These are phyloP conservation scores for Candida mesenterica DNA, from an alignment of 1,139 yeast genomes.

Conservation along the genomic window DNA sequence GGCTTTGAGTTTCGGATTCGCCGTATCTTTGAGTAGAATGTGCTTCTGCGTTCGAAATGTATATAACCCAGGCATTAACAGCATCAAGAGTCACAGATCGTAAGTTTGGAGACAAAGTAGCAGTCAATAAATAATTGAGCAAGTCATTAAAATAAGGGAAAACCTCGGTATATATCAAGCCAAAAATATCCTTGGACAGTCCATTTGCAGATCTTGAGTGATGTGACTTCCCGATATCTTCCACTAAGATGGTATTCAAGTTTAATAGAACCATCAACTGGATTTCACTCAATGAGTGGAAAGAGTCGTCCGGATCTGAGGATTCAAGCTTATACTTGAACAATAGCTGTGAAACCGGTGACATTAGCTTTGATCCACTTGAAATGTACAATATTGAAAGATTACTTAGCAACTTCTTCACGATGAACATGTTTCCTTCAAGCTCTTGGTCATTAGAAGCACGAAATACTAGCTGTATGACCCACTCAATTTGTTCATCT, in stretches of 20 bases:
- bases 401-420: slow-evolving; percentile 47
- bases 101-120: slow-evolving; percentile 13
- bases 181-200: slow-evolving; percentile 3
- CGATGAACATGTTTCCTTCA: slow-evolving; percentile 22
- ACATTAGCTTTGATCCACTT: background rate
- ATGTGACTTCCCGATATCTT: slow-evolving; percentile 44
- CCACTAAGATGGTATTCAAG: slow-evolving; percentile 48
- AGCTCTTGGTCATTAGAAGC: no score
- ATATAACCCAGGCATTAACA: slow-evolving; percentile 34
- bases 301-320: background rate
- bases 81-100: slow-evolving; percentile 25
- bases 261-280: slow-evolving; percentile 13
- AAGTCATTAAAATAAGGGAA: slow-evolving; percentile 10
- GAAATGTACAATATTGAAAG: slow-evolving; percentile 48
- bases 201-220: slow-evolving; percentile 15
- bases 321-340: slow-evolving; percentile 3
- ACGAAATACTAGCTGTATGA: slow-evolving; percentile 8
- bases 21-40: slow-evolving; percentile 35
- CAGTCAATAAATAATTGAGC: slow-evolving; percentile 3
- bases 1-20: slow-evolving; percentile 17
- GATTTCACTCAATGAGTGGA: slow-evolving; percentile 6
- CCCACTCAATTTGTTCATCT: slow-evolving; percentile 10
- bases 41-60: slow-evolving; percentile 34
- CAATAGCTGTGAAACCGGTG: slow-evolving; percentile 12
- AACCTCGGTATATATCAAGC: slow-evolving; percentile 6